Evolutionary conservation across 2,329 filamentous ascomycete species (phyloP).

Genomic region (Pseudocercospora cruenta): DNA sequence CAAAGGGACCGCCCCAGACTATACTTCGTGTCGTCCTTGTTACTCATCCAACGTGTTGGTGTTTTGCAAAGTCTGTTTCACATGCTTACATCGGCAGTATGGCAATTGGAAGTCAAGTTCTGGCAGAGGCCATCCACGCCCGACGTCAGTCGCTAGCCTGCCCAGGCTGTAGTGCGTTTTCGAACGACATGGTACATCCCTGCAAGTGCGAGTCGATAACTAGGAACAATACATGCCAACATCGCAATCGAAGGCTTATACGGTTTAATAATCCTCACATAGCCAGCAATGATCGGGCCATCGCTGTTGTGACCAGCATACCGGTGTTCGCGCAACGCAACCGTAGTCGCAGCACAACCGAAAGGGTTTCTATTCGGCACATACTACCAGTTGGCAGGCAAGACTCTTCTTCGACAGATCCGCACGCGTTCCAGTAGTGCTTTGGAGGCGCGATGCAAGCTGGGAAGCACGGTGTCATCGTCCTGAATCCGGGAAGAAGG

Average conservation of each 20-base stretch:
- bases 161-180: background rate
- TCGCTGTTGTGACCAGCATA: conserved; percentile 3
- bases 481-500: conserved; percentile 15
- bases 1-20: background rate
- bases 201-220: conserved; percentile 1
- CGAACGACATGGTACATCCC: background rate
- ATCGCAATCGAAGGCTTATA: conserved; percentile 8
- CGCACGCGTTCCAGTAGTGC: background rate
- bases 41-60: background rate
- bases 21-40: background rate
- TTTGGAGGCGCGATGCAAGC: conserved; percentile 6
- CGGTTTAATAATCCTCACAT: background rate
- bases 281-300: conserved; percentile 3
- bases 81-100: background rate
- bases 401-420: background rate
- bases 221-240: conserved; percentile 4
- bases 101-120: background rate
- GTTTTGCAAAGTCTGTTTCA: background rate
- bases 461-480: conserved; percentile 20
- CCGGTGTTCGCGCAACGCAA: background rate
- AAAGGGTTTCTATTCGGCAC: background rate
- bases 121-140: background rate
- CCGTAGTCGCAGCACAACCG: background rate
- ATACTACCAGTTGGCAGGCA: background rate
- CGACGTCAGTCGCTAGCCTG: background rate